A percentile compares a stretch with the other conserved stretches of the same genome.
Evolutionary conservation across 495 filamentous ascomycete species (phyloP).

Genomic region (Hamigera avellanea): DNA sequence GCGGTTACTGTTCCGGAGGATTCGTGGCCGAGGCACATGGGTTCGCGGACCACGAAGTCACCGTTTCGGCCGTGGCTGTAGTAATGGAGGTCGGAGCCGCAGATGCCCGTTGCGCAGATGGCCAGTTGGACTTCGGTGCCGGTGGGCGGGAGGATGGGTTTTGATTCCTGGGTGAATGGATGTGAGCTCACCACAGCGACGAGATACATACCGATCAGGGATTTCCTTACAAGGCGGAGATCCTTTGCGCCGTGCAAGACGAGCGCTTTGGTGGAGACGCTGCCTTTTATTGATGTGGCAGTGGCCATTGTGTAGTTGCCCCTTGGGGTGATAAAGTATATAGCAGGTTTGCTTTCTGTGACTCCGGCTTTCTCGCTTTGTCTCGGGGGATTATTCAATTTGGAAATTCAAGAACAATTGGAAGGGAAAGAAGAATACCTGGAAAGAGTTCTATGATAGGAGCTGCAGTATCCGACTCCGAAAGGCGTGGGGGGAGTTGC

Average conservation of each 20-base stretch:
- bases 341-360: no score
- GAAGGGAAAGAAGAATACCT: no score
- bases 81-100: slow-evolving; percentile 78
- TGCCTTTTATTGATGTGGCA: neutral
- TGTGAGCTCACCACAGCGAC: no score
- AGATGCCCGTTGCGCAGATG: slow-evolving; percentile 66
- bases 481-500: no score
- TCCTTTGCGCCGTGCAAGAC: slow-evolving; percentile 61
- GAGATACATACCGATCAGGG: no score
- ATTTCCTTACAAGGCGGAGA: slow-evolving; percentile 53
- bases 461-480: no score
- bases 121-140: slow-evolving; percentile 60
- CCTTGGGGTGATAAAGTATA: no score
- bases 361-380: no score
- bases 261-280: slow-evolving; percentile 42
- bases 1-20: slow-evolving; percentile 19
- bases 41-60: slow-evolving; percentile 61
- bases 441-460: no score
- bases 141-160: slow-evolving; percentile 27
- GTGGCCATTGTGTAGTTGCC: slow-evolving; percentile 9
- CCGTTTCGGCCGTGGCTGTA: slow-evolving; percentile 79
- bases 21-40: slow-evolving; percentile 70
- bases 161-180: slow-evolving; percentile 23
- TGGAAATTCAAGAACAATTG: no score
- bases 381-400: no score